Evolutionary conservation across 2,329 filamentous ascomycete genomes (phyloP).

Genomic region (Gnomoniopsis sp.): DNA sequence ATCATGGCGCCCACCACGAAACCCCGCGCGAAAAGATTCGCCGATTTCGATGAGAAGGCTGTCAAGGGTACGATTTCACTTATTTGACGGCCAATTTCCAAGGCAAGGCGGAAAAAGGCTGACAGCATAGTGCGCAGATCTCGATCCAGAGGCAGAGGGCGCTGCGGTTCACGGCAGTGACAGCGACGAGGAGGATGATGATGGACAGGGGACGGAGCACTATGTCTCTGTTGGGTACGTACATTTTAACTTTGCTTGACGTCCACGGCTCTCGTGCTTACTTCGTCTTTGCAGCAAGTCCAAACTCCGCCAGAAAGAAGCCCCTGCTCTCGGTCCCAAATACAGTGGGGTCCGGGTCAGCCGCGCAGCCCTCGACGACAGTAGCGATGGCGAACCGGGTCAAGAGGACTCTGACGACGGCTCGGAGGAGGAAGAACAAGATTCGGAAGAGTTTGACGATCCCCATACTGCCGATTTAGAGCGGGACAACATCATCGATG

Average conservation of each 20-base stretch:
- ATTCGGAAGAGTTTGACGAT: constrained; percentile 44
- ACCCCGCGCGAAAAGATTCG: constrained; percentile 57
- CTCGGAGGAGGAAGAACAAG: constrained; percentile 26
- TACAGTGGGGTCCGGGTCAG: constrained; percentile 78
- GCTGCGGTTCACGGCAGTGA: constrained; percentile 53
- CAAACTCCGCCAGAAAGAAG: constrained; percentile 73
- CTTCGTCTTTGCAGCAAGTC: constrained; percentile 59
- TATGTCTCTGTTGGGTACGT: constrained; percentile 72
- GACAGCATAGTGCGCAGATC: constrained; percentile 49
- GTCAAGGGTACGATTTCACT: constrained; percentile 50
- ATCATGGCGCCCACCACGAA: constrained; percentile 47
- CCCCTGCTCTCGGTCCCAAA: constrained; percentile 67
- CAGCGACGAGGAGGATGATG: constrained; percentile 45
- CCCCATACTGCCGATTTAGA: constrained; percentile 54
- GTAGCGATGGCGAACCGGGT: constrained; percentile 47
- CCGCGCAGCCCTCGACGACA: constrained; percentile 61
- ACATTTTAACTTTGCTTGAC: neutral
- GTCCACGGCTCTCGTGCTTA: neutral
- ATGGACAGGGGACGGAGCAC: constrained; percentile 73
- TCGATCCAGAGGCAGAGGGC: constrained; percentile 72
- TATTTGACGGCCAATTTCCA: too few relatives aligned
- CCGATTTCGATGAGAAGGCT: constrained; percentile 59
- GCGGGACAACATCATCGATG: constrained; percentile 51
- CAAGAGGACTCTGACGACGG: constrained; percentile 21
- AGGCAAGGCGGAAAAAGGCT: neutral